phyloP scores from a whole-genome alignment of 331 rosid genomes.

The Quercus phellos region DNA sequence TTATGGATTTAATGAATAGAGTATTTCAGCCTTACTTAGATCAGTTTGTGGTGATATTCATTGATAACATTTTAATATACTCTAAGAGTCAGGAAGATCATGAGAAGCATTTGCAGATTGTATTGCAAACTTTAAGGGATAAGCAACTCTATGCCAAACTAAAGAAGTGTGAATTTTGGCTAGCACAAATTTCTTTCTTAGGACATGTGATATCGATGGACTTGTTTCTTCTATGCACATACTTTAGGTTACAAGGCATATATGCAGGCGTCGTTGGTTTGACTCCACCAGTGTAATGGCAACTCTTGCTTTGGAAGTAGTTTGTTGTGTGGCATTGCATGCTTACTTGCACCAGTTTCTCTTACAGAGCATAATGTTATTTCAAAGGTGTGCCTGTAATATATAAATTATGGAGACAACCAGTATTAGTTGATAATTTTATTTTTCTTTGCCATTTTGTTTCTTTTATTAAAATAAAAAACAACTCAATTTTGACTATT shows the following conservation, averaged over 20 bases:
- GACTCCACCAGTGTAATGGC: constrained; percentile 43
- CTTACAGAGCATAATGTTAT: constrained; percentile 17
- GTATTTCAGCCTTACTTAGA: neutral
- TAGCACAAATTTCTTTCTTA: neutral
- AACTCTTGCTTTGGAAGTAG: neutral
- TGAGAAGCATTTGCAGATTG: neutral
- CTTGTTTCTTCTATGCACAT: too few species aligned
- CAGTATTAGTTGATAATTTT: neutral
- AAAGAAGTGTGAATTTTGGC: neutral
- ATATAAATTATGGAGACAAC: neutral
- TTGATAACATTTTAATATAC: neutral
- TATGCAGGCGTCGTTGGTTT: constrained; percentile 65
- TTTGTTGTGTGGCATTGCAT: constrained; percentile 9
- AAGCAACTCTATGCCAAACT: neutral
- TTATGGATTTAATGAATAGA: neutral
- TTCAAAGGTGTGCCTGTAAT: constrained; percentile 9
- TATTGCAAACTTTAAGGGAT: neutral
- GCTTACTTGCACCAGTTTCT: constrained; percentile 9
- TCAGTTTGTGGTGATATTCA: neutral
- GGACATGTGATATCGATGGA: neutral
- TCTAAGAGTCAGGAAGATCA: neutral
- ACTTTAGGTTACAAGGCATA: too few species aligned
- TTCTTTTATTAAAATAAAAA: too few species aligned
- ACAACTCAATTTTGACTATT: too few species aligned
- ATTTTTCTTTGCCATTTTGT: too few species aligned